These are phyloP conservation scores for Ramichloridium luteum DNA, from an alignment of 2,329 filamentous ascomycete species.

Conservation along the genomic window DNA sequence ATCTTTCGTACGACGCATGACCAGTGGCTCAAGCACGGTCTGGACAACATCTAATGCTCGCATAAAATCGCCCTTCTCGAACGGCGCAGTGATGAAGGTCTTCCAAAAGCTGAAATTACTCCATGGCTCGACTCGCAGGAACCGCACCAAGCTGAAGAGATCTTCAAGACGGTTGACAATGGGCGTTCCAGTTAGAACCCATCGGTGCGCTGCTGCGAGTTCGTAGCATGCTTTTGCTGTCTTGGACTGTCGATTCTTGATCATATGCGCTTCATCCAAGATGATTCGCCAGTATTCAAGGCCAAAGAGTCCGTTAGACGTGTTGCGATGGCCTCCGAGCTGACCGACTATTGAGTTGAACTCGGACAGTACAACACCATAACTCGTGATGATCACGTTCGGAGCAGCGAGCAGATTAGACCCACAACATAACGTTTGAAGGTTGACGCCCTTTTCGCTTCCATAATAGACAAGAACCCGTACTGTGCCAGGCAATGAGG, in stretches of 20 bases:
- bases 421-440: slow-evolving; percentile 66
- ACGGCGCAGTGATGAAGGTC: slow-evolving; percentile 94
- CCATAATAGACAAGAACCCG: slow-evolving; percentile 89
- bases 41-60: slow-evolving; percentile 92
- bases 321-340: slow-evolving; percentile 49
- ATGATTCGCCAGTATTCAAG: slow-evolving; percentile 91
- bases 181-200: slow-evolving; percentile 87
- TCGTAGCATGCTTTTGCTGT: slow-evolving; percentile 93
- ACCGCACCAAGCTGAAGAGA: slow-evolving; percentile 82
- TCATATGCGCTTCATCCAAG: slow-evolving; percentile 86
- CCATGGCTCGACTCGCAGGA: slow-evolving; percentile 92
- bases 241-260: slow-evolving; percentile 79
- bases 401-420: slow-evolving; percentile 65
- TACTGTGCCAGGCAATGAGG: slow-evolving; percentile 70
- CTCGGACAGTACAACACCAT: slow-evolving; percentile 82
- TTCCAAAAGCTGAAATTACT: slow-evolving; percentile 99
- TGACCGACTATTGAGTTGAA: slow-evolving; percentile 57
- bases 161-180: slow-evolving; percentile 96
- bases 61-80: slow-evolving; percentile 90
- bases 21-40: slow-evolving; percentile 89
- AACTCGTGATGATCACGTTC: slow-evolving; percentile 88
- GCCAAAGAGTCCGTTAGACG: slow-evolving; percentile 59
- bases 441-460: slow-evolving; percentile 64
- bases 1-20: slow-evolving; percentile 87
- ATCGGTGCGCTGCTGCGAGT: slow-evolving; percentile 70